These are phyloP conservation scores for Hymenochaete sp. DNA, from an alignment of 1,284 basidiomycete genomes.

Conservation along the genomic window DNA sequence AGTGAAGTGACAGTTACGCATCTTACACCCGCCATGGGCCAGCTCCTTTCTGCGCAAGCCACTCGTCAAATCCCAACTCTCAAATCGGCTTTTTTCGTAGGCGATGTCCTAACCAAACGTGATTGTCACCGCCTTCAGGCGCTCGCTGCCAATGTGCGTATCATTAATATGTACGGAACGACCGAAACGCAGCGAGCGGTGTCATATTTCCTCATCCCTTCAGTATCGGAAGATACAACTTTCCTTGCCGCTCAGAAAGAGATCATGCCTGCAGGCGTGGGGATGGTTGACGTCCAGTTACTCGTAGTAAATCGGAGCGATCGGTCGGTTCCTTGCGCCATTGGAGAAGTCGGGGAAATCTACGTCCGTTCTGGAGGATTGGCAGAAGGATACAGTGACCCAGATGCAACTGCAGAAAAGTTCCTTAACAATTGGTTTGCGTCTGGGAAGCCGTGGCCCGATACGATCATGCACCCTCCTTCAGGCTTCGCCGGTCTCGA, in stretches of 20 bases:
- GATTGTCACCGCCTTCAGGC: constrained; percentile 95
- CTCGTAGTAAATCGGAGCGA: constrained; percentile 95
- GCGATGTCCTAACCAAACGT: constrained; percentile 97
- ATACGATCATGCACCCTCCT: constrained; percentile 61
- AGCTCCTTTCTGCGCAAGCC: constrained; percentile 94
- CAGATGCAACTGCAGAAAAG: constrained; percentile 80
- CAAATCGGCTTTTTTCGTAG: constrained; percentile 94
- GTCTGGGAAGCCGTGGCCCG: constrained; percentile 40
- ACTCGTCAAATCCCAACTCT: constrained; percentile 84
- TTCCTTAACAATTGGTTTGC: constrained; percentile 93
- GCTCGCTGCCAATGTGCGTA: constrained; percentile 85
- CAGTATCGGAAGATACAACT: constrained; percentile 75
- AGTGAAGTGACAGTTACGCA: constrained; percentile 89
- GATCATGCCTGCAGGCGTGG: constrained; percentile 95
- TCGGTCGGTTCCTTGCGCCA: constrained; percentile 79
- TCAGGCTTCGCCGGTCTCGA: constrained; percentile 57
- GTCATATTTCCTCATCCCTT: constrained; percentile 92
- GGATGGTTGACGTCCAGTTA: constrained; percentile 98
- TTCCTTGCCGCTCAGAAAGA: constrained; percentile 96
- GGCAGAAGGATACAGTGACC: constrained; percentile 91
- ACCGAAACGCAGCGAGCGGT: constrained; percentile 99
- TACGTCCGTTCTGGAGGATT: constrained; percentile 96
- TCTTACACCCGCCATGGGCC: constrained; percentile 98
- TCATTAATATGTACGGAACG: constrained; percentile 99
- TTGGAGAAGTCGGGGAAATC: constrained; percentile 98